Evolutionary conservation across 106 monocot genomes (phyloP).

Genomic region (Platanthera zijinensis): DNA sequence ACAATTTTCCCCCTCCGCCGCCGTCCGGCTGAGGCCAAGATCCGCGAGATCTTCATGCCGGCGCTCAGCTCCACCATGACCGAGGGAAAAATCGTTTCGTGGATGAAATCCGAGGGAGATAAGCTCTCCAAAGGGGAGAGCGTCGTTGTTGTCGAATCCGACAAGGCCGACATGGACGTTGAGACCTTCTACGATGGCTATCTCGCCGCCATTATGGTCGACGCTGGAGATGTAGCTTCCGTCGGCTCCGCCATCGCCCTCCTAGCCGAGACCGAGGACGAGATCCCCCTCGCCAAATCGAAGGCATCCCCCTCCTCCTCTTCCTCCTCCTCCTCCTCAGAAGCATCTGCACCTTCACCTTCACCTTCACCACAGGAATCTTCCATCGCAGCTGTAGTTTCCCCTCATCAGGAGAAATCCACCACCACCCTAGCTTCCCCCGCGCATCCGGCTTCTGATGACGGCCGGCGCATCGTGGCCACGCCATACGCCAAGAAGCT

Average conservation of each 20-base stretch:
- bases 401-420: conserved; percentile 4
- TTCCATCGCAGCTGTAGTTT: neutral
- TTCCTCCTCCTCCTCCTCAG: conserved; percentile 16
- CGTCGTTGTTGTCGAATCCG: conserved; percentile 75
- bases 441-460: conserved; percentile 41
- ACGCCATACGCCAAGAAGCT: conserved; percentile 93
- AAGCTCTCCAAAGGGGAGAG: conserved; percentile 55
- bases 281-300: conserved; percentile 39
- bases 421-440: conserved; percentile 8
- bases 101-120: conserved; percentile 63
- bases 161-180: conserved; percentile 87
- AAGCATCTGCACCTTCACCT: neutral
- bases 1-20: neutral
- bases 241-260: conserved; percentile 75
- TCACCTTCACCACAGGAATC: neutral
- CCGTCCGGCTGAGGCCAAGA: conserved; percentile 32
- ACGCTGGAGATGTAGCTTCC: conserved; percentile 40
- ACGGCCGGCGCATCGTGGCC: conserved; percentile 55
- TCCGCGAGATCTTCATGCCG: conserved; percentile 87
- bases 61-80: conserved; percentile 72
- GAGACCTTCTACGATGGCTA: conserved; percentile 78
- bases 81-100: conserved; percentile 67
- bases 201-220: conserved; percentile 56
- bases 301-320: conserved; percentile 13
- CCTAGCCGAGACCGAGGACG: conserved; percentile 58